Evolutionary conservation across 345 rosid species (phyloP), one percentile per base, ranked within the genome.

Genomic region (Hypericum perforatum): DNA sequence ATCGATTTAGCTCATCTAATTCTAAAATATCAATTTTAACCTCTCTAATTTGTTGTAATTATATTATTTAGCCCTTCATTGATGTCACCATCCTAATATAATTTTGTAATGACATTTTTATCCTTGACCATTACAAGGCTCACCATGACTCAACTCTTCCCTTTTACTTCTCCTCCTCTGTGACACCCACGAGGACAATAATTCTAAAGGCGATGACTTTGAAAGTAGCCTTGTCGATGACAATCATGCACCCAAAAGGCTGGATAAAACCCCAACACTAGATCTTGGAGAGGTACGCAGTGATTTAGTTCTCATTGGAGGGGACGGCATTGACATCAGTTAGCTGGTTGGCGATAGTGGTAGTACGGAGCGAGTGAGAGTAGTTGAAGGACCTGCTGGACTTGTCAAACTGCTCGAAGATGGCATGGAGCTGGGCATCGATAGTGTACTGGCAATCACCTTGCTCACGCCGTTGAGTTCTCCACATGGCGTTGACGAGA

Each of bases 371-470:
- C 0, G 96, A 85, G 16, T 81, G 90, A 0, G 96, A 81, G 70
- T 87, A 87, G 56, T 91, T 90, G 53, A 87, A 91, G 5, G 88
- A 84, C 77, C 75, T 87, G 13, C 98, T 89, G 0, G 92, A 84
- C 57, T 75, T 92, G 0, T 96, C 89, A 0, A 96, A 87, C 45
- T 74, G 90, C 53, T 91, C 98, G 56, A 85, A 91, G 38, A 80
- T 95, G 45, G 96, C 98, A 54, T 91, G 96, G 36, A 91, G 94
- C 5, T 81, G 84, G 3, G 98, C 98, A 51, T 91, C 98, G 9
- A 78, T 84, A 0, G 95, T 91, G 85, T 76, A 91, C 76, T 91
- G 15, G 84, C 96, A 61, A 91, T 79, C 53, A 96, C 94, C 78
- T 85, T 91, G 77, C 81, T 90, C 13, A 70, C 11, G 79, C 83